phyloP scores from a whole-genome alignment of 257 asterid species.

The Primulina tabacum region DNA sequence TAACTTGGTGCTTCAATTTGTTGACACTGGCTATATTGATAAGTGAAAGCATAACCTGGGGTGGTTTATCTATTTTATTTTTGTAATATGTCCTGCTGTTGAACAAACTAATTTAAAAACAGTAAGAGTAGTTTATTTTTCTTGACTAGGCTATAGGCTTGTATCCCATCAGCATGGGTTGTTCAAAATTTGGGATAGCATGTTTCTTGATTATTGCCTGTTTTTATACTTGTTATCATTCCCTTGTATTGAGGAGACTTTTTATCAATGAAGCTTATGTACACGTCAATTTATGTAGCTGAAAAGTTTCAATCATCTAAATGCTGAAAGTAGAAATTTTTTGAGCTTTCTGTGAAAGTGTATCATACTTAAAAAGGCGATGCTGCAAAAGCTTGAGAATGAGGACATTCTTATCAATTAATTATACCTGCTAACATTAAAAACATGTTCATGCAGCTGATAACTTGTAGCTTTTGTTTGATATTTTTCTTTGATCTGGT shows the following conservation, averaged over 20 bases:
- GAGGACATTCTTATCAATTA: slow-evolving; percentile 11
- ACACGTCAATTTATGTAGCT: not conserved
- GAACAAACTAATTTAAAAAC: too few species aligned
- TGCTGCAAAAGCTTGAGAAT: not conserved
- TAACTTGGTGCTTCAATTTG: not conserved
- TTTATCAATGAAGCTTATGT: not conserved
- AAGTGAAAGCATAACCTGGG: not conserved
- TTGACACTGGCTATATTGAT: not conserved
- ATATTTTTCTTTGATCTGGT: not conserved
- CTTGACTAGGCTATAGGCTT: not conserved
- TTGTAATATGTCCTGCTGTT: too few species aligned
- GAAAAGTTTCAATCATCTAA: not conserved
- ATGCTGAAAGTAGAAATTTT: not conserved
- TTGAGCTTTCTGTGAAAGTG: not conserved
- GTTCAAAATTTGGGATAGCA: not conserved
- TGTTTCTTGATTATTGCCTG: not conserved
- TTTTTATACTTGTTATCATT: not conserved
- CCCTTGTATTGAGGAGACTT: not conserved
- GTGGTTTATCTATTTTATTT: too few species aligned
- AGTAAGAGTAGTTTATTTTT: not conserved
- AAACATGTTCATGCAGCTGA: not conserved
- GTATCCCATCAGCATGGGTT: not conserved
- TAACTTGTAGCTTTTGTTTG: not conserved
- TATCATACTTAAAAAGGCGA: not conserved
- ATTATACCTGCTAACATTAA: not conserved